These are phyloP conservation scores for Glycyrrhiza uralensis DNA, from an alignment of 306 rosid genomes.

Conservation along the genomic window DNA sequence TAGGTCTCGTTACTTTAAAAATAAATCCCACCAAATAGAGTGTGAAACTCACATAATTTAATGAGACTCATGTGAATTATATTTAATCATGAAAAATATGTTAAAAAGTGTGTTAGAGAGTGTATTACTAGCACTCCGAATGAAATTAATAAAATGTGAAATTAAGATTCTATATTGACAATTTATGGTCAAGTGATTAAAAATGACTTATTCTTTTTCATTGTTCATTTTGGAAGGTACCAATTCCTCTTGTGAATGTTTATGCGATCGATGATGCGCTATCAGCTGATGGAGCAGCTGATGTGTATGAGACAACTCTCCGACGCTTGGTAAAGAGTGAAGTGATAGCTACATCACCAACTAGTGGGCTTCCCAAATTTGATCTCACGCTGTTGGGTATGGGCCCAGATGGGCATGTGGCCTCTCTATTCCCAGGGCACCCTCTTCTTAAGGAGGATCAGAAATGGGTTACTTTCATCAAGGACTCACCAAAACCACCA, in stretches of 20 bases:
- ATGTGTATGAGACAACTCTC: slow-evolving; percentile 65
- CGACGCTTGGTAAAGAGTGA: slow-evolving; percentile 41
- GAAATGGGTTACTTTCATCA: slow-evolving; percentile 67
- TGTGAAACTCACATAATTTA: too few species aligned
- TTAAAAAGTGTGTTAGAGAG: too few species aligned
- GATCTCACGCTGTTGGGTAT: slow-evolving; percentile 75
- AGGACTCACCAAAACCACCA: slow-evolving; percentile 80
- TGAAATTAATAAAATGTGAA: too few species aligned
- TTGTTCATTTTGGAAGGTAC: slow-evolving; percentile 44
- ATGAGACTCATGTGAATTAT: too few species aligned
- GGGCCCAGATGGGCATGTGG: slow-evolving; percentile 94
- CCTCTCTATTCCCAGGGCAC: slow-evolving; percentile 74
- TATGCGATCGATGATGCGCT: slow-evolving; percentile 67
- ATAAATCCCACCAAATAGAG: too few species aligned
- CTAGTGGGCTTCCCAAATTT: slow-evolving; percentile 60
- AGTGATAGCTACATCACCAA: slow-evolving; percentile 46
- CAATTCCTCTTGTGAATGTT: slow-evolving; percentile 52
- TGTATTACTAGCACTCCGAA: too few species aligned
- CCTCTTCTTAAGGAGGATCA: slow-evolving; percentile 48
- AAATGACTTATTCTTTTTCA: background rate
- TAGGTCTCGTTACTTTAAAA: too few species aligned
- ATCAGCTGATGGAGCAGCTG: slow-evolving; percentile 77
- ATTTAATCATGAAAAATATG: too few species aligned
- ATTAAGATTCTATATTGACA: background rate
- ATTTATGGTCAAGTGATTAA: background rate